Evolutionary conservation across 371 early-diverging fungal genomes (phyloP), one percentile per base, ranked within the genome.

Genomic region (Mortierella polycephala): DNA sequence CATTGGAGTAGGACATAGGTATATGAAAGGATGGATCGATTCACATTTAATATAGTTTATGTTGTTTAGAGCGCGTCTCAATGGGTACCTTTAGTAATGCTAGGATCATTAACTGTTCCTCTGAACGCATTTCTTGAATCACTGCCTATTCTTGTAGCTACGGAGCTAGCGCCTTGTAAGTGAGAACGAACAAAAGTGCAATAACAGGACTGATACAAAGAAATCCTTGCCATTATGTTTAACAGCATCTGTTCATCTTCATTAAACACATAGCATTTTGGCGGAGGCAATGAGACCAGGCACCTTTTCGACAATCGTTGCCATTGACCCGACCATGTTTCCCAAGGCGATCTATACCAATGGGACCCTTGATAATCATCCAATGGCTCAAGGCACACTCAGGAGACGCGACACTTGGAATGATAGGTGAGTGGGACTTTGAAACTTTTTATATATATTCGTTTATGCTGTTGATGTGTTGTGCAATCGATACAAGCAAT

Each of bases 1-100:
- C 14, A 53, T 77, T 44, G 79, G 69, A 18, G 50, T 77, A 47
- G 79, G 79, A 42, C 79, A 77, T 58, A 77, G 79, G 79, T 77
- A 62, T 4, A 7, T 11, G 9, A 39, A 21, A 30, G 12, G 30
- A 30, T 30, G 30, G 4, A 30, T 30, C 30, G 30, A 30, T 30
- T 30, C 30, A 30, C 4, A 30, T 2, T 30, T 30, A 30, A 30
- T 30, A 30, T 30, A 30, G 30, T 30, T 30, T 30, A 30, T 30
- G 4, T 30, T 30, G 30, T 30, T 30, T 30, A 30, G 30, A 30
- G 30, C 30, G 30, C 30, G 30, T 30, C 30, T 30, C 4, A 30
- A 4, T 30, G 30, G 30, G 30, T 30, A 30, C 30, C 30, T 30
- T 30, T 30, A 30, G 30, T 30, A 30, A 30, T 30, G 30, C 30